Evolutionary conservation across 164 flowering plant genomes (phyloP), one percentile per base, ranked within the genome.

Genomic region (Annona cherimola): DNA sequence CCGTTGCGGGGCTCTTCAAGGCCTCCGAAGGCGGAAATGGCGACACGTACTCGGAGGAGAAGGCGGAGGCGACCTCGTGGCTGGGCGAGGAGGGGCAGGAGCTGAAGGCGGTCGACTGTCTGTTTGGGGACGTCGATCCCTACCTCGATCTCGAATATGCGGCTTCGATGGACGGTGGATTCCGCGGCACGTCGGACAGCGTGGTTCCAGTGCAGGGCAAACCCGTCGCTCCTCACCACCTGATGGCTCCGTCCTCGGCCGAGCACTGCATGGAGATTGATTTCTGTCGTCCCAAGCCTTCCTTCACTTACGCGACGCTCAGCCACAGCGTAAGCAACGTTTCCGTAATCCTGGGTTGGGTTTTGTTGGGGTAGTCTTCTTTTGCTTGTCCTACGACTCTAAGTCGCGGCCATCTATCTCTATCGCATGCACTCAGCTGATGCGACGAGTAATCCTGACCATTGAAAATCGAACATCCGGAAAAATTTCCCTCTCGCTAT

Each of bases 121-220:
- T 73, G 81, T 86, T 87, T 74, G 64, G 84, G 9, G 93, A 88
- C 7, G 78, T 85, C 42, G 94, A 93, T 76, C 89, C 86, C 66
- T 89, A 84, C 62, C 81, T 91, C 46, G 98, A 89, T 82, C 85
- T 89, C 71, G 93, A 90, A 44, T 88, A 82, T 70, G 78, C 74
- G 2, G 55, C 83, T 1, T 45, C 80, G 19, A 77, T 79, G 67
- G 84, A 85, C 42, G 70, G 77, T 9, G 78, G 82, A 60, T 42
- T 78, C 40, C 11, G 43, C 41, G 69, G 41, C 9, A 66, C 50
- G 18, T 35, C 61, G 11, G 98, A 93, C 46, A 84, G 94, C 18
- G 90, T 93, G 1, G 98, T 93, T 16, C 98, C 98, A 0, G 91
- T 84, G 0, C 88, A 84, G 68, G 76, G 62, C 55, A 75, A 77